phyloP scores from a whole-genome alignment of 495 filamentous ascomycete genomes.

The Aspergillus wentii region DNA sequence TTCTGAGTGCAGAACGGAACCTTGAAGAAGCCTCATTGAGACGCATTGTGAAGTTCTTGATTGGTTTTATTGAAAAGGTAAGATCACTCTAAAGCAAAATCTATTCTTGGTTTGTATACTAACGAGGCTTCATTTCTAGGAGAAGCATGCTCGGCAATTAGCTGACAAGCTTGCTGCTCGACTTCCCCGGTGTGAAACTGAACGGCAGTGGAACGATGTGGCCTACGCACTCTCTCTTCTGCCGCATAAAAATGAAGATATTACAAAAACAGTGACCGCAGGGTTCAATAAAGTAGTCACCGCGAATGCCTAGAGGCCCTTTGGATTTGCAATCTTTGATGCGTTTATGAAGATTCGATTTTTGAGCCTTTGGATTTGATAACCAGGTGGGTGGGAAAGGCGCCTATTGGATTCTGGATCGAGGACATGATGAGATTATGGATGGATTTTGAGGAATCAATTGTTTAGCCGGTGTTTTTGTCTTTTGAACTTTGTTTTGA shows the following conservation, averaged over 20 bases:
- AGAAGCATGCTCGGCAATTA: constrained; percentile 96
- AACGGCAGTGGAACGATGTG: constrained; percentile 96
- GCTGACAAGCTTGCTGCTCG: constrained; percentile 89
- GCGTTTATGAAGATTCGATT: constrained; percentile 7
- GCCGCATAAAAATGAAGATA: constrained; percentile 98
- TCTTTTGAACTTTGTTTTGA: too few species aligned
- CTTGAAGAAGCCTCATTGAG: constrained; percentile 80
- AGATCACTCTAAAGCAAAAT: constrained; percentile 11
- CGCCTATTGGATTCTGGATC: too few species aligned
- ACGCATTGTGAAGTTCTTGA: constrained; percentile 85
- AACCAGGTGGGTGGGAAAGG: too few species aligned
- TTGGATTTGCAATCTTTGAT: constrained; percentile 13
- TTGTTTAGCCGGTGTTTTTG: too few species aligned
- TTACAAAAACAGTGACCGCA: constrained; percentile 71
- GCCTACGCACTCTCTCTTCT: constrained; percentile 83
- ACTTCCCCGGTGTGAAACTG: constrained; percentile 79
- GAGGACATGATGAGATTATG: too few species aligned
- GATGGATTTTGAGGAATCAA: too few species aligned
- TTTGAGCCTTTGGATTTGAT: too few species aligned
- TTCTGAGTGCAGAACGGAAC: constrained; percentile 75
- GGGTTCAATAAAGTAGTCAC: constrained; percentile 81
- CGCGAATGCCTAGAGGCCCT: constrained; percentile 45
- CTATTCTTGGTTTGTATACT: background rate
- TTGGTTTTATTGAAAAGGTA: constrained; percentile 97
- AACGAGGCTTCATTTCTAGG: constrained; percentile 44